Percentiles rank a stretch among this genome's conserved stretches.
phyloP scores from a whole-genome alignment of 2,329 filamentous ascomycete species.

The Phyllosticta citribraziliensis region DNA sequence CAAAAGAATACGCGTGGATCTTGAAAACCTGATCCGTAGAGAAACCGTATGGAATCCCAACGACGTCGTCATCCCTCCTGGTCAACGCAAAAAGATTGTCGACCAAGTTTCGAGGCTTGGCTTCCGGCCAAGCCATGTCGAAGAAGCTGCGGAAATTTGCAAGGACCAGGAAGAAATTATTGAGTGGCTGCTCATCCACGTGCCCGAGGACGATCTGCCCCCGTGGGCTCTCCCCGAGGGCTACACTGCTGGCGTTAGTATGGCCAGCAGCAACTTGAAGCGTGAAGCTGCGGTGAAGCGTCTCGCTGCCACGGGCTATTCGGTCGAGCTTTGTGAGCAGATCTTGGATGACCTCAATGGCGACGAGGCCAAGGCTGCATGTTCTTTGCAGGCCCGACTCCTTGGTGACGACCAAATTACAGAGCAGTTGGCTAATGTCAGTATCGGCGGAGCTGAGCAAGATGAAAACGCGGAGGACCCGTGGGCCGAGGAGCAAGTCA shows the following conservation, averaged over 20 bases:
- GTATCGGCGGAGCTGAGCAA: constrained; percentile 38
- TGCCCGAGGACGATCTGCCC: constrained; percentile 94
- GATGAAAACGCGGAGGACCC: constrained; percentile 34
- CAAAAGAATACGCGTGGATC: constrained; percentile 62
- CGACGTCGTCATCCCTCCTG: constrained; percentile 52
- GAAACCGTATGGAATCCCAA: constrained; percentile 84
- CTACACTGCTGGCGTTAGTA: constrained; percentile 80
- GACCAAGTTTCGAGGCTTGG: constrained; percentile 67
- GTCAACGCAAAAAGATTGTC: constrained; percentile 51
- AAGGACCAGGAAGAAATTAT: constrained; percentile 87
- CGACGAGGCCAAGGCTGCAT: constrained; percentile 69
- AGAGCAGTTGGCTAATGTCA: constrained; percentile 18
- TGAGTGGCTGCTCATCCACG: constrained; percentile 93
- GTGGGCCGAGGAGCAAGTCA: constrained; percentile 80
- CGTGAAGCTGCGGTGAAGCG: constrained; percentile 75
- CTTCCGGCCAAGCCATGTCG: constrained; percentile 79
- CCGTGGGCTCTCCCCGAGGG: constrained; percentile 84
- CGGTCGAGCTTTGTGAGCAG: constrained; percentile 70
- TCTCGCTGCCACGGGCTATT: constrained; percentile 74
- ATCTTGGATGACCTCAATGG: constrained; percentile 59
- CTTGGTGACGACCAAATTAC: constrained; percentile 30
- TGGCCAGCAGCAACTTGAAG: constrained; percentile 72
- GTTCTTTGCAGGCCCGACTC: constrained; percentile 64
- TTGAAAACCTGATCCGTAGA: constrained; percentile 69
- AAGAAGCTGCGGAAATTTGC: constrained; percentile 79